A percentile compares a stretch with the other conserved stretches of the same genome.
phyloP scores from a whole-genome alignment of 208 protist species.

The Leptomonas seymouri region DNA sequence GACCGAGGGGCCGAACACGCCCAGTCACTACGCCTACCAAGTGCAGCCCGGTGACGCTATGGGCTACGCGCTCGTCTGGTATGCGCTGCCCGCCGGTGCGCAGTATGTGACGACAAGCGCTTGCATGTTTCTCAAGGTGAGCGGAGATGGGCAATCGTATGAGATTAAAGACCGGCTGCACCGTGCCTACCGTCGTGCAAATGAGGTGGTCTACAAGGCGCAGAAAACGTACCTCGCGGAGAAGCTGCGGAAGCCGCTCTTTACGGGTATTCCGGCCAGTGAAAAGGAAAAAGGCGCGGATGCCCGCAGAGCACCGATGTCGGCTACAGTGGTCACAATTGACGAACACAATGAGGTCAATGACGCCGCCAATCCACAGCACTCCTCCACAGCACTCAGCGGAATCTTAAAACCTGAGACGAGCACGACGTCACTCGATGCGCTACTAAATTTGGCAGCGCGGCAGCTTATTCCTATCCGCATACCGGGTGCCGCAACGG shows the following conservation, averaged over 20 bases:
- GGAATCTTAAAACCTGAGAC: background rate
- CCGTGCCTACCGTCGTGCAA: constrained; percentile 33
- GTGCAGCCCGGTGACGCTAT: constrained; percentile 64
- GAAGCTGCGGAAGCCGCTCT: constrained; percentile 35
- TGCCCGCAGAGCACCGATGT: background rate
- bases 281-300: background rate
- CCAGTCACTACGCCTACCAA: constrained; percentile 40
- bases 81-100: constrained; percentile 51
- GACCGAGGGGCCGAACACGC: constrained; percentile 32
- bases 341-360: background rate
- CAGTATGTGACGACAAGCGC: constrained; percentile 57
- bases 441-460: constrained; percentile 29
- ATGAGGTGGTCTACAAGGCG: constrained; percentile 34
- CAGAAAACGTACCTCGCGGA: constrained; percentile 42
- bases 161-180: constrained; percentile 35
- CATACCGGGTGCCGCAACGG: constrained; percentile 37
- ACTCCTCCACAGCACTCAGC: background rate
- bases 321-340: background rate
- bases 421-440: background rate
- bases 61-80: constrained; percentile 47
- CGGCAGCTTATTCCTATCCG: constrained; percentile 57
- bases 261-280: background rate
- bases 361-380: background rate
- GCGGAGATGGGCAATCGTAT: constrained; percentile 14
- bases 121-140: constrained; percentile 43